Evolutionary conservation across 805 yeast species (phyloP).

Genomic region (Kodamaea fukazawae): DNA sequence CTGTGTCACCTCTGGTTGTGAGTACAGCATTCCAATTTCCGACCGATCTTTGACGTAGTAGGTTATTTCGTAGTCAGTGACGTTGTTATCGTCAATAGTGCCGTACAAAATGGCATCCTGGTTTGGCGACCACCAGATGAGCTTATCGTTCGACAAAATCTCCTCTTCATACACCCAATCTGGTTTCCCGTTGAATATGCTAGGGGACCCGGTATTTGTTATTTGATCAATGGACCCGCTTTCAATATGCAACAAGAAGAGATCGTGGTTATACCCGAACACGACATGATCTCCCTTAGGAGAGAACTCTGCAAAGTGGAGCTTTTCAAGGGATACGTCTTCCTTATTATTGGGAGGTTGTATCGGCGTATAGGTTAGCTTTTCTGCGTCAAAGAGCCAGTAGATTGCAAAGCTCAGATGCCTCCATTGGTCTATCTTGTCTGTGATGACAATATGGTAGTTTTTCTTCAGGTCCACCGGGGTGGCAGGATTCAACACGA

Average conservation of each 20-base stretch:
- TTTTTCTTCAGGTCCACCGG: constrained; percentile 42
- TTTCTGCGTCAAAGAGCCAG: constrained; percentile 34
- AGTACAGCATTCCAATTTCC: constrained; percentile 12
- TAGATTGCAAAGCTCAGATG: constrained; percentile 36
- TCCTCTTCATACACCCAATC: constrained; percentile 97
- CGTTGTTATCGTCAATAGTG: constrained; percentile 69
- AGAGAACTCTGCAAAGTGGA: constrained; percentile 59
- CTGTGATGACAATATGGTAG: constrained; percentile 54
- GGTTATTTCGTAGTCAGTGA: constrained; percentile 70
- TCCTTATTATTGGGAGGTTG: constrained; percentile 13
- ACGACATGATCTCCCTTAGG: constrained; percentile 68
- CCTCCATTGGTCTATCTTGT: constrained; percentile 44
- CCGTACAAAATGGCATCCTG: constrained; percentile 65
- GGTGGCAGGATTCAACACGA: constrained; percentile 39
- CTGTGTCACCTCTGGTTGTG: constrained; percentile 3
- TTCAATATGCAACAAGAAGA: constrained; percentile 50
- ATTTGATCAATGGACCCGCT: constrained; percentile 41
- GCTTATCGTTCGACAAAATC: constrained; percentile 65
- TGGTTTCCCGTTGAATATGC: constrained; percentile 81
- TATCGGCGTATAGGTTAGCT: constrained; percentile 29
- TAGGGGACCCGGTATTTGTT: constrained; percentile 67
- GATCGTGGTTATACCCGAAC: constrained; percentile 65
- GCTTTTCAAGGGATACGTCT: constrained; percentile 19
- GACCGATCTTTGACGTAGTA: constrained; percentile 56
- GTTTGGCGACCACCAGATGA: constrained; percentile 85